Evolutionary conservation across 2,329 filamentous ascomycete genomes (phyloP).

Genomic region (Microcyclospora pomicola): DNA sequence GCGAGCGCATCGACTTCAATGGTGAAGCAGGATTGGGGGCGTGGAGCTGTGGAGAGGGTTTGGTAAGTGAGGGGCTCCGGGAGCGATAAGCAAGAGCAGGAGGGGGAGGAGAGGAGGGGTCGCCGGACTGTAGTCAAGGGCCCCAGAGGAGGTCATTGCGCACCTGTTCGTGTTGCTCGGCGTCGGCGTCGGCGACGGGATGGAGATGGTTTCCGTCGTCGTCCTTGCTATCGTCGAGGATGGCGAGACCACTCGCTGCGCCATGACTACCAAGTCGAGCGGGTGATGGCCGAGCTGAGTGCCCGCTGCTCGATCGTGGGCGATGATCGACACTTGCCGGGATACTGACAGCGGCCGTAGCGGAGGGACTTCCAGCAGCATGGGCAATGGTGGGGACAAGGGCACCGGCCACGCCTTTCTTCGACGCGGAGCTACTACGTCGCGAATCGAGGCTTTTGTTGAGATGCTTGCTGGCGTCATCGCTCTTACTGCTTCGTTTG

Average conservation of each 20-base stretch:
- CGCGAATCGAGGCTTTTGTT: constrained; percentile 85
- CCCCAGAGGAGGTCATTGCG: constrained; percentile 32
- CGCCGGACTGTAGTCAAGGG: constrained; percentile 16
- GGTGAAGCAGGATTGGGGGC: constrained; percentile 11
- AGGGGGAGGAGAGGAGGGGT: not conserved
- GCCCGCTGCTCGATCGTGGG: constrained; percentile 20
- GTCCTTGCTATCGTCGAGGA: not conserved
- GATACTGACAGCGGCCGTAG: constrained; percentile 14
- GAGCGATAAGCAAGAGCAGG: not conserved
- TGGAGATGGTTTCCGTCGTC: constrained; percentile 1
- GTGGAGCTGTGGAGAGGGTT: constrained; percentile 4
- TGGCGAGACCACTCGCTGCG: no score
- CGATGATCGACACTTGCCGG: not conserved
- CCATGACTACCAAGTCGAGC: not conserved
- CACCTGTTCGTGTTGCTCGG: constrained; percentile 27
- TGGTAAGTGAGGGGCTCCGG: not conserved
- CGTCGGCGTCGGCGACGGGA: constrained; percentile 14
- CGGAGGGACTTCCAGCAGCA: constrained; percentile 3
- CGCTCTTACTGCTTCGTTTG: constrained; percentile 28
- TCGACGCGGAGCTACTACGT: constrained; percentile 74
- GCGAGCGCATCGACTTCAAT: constrained; percentile 18
- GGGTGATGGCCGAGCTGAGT: constrained; percentile 10
- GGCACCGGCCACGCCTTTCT: constrained; percentile 47
- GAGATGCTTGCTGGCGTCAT: constrained; percentile 36
- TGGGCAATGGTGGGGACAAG: constrained; percentile 6